Evolutionary conservation across 2,329 filamentous ascomycete genomes (phyloP).

Genomic region (Botrytis elliptica): DNA sequence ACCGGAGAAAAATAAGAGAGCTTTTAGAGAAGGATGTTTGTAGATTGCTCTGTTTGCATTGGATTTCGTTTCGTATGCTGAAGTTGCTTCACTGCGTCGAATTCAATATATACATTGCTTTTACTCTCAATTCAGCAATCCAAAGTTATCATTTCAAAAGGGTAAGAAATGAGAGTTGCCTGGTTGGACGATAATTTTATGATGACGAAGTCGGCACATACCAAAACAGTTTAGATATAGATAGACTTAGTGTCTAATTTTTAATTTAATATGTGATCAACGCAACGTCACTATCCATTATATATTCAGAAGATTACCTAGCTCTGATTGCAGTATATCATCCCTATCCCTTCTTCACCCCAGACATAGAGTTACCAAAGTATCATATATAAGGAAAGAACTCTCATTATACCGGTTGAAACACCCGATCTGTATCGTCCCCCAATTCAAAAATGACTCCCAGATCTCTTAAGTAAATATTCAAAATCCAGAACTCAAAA

Average conservation of each 20-base stretch:
- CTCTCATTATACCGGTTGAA: not conserved
- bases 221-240: not conserved
- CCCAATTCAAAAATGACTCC: not conserved
- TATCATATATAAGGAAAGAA: not conserved
- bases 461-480: not conserved
- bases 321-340: not conserved
- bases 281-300: not conserved
- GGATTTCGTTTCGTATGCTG: not conserved
- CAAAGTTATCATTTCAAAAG: not conserved
- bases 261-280: not conserved
- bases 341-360: not conserved
- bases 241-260: not conserved
- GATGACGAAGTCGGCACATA: not conserved
- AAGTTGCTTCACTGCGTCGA: not conserved
- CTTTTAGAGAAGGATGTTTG: constrained; percentile 22
- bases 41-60: not conserved
- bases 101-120: not conserved
- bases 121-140: not conserved
- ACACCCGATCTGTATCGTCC: not conserved
- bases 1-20: constrained; percentile 29
- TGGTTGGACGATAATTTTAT: not conserved
- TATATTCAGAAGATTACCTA: not conserved
- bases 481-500: not conserved
- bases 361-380: not conserved
- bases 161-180: too few relatives aligned